Evolutionary conservation across 2,329 filamentous ascomycete species (phyloP).

Genomic region (Lasiodiplodia gonubiensis): DNA sequence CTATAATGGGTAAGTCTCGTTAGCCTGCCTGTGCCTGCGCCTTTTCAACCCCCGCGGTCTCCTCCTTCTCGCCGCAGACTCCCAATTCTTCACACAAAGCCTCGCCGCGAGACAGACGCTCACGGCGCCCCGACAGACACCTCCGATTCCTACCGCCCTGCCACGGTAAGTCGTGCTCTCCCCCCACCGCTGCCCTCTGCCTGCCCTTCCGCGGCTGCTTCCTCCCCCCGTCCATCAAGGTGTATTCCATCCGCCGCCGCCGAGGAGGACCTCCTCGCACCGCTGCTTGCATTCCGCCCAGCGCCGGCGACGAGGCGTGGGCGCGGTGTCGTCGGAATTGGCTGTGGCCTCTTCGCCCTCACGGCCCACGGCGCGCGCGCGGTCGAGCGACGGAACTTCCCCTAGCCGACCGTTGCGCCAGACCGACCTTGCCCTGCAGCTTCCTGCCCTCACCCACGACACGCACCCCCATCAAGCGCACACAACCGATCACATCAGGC

Average conservation of each 20-base stretch:
- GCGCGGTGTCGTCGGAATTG: slow-evolving; percentile 6
- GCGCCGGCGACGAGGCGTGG: background rate
- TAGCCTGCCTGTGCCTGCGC: slow-evolving; percentile 28
- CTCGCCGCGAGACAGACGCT: slow-evolving; percentile 3
- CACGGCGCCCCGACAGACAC: slow-evolving; percentile 21
- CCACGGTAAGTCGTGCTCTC: slow-evolving; percentile 23
- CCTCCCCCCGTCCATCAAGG: slow-evolving; percentile 2
- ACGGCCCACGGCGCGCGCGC: slow-evolving; percentile 22
- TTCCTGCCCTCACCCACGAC: slow-evolving; percentile 27
- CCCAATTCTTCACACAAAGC: slow-evolving; percentile 8
- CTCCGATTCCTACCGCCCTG: slow-evolving; percentile 26
- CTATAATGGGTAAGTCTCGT: slow-evolving; percentile 28
- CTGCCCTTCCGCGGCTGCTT: background rate
- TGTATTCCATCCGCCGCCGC: background rate
- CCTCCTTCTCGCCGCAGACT: slow-evolving; percentile 19
- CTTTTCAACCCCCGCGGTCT: slow-evolving; percentile 26
- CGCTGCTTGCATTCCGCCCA: background rate
- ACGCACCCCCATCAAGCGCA: slow-evolving; percentile 20
- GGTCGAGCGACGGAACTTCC: slow-evolving; percentile 29
- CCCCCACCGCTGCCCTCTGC: background rate
- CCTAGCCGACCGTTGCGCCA: slow-evolving; percentile 29
- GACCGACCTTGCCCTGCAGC: slow-evolving; percentile 27
- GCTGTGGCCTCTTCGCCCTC: slow-evolving; percentile 21
- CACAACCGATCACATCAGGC: slow-evolving; percentile 23
- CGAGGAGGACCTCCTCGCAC: background rate